phyloP scores from a whole-genome alignment of 768 basidiomycete species.

The Inosperma sp. region DNA sequence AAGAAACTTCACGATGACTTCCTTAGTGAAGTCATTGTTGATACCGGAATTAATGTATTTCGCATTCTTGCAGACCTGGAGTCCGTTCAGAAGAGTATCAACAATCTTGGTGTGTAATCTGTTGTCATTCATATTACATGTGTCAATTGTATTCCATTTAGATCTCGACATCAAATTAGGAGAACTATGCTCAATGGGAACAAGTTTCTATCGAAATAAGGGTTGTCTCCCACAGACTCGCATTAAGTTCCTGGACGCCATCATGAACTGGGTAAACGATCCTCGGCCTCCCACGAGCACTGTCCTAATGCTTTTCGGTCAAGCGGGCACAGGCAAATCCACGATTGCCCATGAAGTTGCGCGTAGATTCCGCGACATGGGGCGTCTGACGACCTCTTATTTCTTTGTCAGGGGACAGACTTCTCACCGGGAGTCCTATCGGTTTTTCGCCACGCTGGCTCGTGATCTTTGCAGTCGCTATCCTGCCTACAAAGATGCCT shows the following conservation, averaged over 20 bases:
- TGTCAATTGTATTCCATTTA: not conserved
- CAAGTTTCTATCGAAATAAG: not conserved
- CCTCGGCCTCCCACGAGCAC: slow-evolving; percentile 2
- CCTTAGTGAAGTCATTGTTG: not conserved
- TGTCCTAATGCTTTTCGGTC: slow-evolving; percentile 28
- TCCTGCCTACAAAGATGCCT: no score
- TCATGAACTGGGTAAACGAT: slow-evolving; percentile 22
- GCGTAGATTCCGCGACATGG: slow-evolving; percentile 12
- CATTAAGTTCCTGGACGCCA: slow-evolving; percentile 19
- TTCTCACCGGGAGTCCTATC: no score
- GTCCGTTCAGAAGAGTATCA: not conserved
- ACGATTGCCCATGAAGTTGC: slow-evolving; percentile 34
- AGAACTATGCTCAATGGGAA: not conserved
- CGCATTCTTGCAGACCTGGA: slow-evolving; percentile 1
- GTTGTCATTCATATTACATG: not conserved
- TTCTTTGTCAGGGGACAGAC: slow-evolving; percentile 27
- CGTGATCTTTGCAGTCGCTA: no score
- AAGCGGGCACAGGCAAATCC: slow-evolving; percentile 37
- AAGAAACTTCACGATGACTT: slow-evolving; percentile 1
- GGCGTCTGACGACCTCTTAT: slow-evolving; percentile 30
- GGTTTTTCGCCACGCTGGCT: no score
- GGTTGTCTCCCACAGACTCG: slow-evolving; percentile 16
- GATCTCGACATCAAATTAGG: not conserved
- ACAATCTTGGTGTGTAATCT: not conserved
- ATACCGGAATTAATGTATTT: not conserved